phyloP scores from a whole-genome alignment of 192 early-diverging fungal genomes.

The Coemansia sp. region DNA sequence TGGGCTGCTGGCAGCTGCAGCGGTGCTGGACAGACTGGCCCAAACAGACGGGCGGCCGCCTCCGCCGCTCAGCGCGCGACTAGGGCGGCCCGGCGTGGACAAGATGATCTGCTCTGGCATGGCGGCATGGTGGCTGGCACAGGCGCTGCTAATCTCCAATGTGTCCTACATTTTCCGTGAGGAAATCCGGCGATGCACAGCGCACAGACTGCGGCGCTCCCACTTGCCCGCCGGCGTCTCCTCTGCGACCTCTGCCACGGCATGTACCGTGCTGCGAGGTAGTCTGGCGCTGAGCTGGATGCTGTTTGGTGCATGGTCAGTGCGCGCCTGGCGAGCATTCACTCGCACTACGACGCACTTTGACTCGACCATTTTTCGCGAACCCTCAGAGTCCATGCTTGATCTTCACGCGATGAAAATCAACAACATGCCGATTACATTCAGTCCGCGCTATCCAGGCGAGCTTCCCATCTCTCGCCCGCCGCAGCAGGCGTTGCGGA shows the following conservation, averaged over 20 bases:
- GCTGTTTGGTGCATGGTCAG: slow-evolving; percentile 31
- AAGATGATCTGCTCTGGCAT: slow-evolving; percentile 23
- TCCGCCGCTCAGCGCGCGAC: slow-evolving; percentile 17
- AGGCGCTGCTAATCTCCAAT: slow-evolving; percentile 33
- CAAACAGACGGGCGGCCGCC: background rate
- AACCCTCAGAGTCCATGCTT: slow-evolving; percentile 14
- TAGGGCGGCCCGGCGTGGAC: slow-evolving; percentile 20
- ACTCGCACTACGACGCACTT: slow-evolving; percentile 35
- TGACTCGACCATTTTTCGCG: slow-evolving; percentile 41
- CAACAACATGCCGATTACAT: slow-evolving; percentile 23
- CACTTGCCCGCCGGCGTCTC: background rate
- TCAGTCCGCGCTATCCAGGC: slow-evolving; percentile 23
- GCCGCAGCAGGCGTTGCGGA: background rate
- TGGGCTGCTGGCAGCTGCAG: slow-evolving; percentile 20
- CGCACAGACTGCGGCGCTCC: background rate
- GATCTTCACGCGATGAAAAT: slow-evolving; percentile 14
- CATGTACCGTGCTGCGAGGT: slow-evolving; percentile 35
- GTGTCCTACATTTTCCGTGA: slow-evolving; percentile 39
- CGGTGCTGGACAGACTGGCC: slow-evolving; percentile 10
- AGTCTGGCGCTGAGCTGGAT: slow-evolving; percentile 42
- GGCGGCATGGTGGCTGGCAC: slow-evolving; percentile 46
- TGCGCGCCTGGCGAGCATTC: slow-evolving; percentile 34
- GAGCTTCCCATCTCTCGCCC: background rate
- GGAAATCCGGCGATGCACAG: slow-evolving; percentile 30
- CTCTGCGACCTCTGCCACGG: slow-evolving; percentile 7